phyloP scores from a whole-genome alignment of 75 land plant species.

The Cryptomeria japonica region DNA sequence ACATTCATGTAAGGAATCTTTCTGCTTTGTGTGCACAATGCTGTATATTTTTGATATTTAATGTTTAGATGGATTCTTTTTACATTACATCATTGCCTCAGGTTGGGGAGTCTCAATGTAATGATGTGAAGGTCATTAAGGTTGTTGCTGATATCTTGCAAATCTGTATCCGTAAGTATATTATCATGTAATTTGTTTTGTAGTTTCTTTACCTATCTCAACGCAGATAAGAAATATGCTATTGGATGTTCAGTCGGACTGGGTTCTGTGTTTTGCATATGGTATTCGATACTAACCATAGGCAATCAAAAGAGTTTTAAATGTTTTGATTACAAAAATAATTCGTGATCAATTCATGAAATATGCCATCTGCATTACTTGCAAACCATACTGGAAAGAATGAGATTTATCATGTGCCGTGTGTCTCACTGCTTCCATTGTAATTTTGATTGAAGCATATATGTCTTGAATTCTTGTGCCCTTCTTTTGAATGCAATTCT shows the following conservation, averaged over 20 bases:
- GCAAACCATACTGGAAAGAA: constrained; percentile 6
- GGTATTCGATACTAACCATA: neutral
- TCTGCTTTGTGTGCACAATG: neutral
- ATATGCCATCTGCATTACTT: neutral
- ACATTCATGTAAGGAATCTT: constrained; percentile 34
- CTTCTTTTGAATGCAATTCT: neutral
- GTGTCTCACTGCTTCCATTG: neutral
- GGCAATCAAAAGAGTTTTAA: neutral
- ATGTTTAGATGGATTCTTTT: neutral
- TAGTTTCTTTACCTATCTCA: neutral
- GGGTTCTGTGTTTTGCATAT: constrained; percentile 5
- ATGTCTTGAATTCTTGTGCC: neutral
- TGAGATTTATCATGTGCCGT: neutral
- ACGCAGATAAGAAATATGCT: neutral
- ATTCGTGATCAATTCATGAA: neutral
- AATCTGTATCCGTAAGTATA: constrained; percentile 25
- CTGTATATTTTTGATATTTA: neutral
- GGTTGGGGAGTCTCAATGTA: constrained; percentile 57
- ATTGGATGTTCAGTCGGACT: neutral
- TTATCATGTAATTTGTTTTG: neutral
- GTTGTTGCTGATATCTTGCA: constrained; percentile 31
- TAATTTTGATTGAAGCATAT: neutral
- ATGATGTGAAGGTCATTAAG: constrained; percentile 33
- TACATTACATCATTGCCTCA: constrained; percentile 11
- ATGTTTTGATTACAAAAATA: neutral